Evolutionary conservation across 257 asterid species (phyloP).

Genomic region (Gentiana dahurica): DNA sequence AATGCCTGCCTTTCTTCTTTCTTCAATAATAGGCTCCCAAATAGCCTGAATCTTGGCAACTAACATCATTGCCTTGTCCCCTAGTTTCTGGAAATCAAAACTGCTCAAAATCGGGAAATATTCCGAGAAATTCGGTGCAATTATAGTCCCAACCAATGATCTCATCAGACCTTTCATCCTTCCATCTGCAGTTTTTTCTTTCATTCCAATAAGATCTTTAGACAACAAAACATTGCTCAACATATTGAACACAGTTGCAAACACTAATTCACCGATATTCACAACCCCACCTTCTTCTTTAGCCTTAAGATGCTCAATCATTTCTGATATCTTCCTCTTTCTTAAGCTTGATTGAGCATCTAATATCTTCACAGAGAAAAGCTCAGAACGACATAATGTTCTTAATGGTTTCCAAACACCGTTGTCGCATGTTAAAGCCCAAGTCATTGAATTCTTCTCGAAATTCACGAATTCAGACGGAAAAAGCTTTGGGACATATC

Average conservation of each 20-base stretch:
- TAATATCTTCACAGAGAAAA: conserved; percentile 23
- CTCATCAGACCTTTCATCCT: conserved; percentile 18
- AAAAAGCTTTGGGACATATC: conserved; percentile 18
- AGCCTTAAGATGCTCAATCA: conserved; percentile 26
- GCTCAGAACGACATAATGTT: conserved; percentile 21
- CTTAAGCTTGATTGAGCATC: conserved; percentile 17
- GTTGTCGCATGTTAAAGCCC: conserved; percentile 17
- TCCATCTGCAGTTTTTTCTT: conserved; percentile 12
- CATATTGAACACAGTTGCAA: background rate
- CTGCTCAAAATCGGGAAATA: conserved; percentile 22
- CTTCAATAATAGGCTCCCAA: conserved; percentile 21
- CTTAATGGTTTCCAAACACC: conserved; percentile 22
- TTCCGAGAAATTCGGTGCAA: conserved; percentile 27
- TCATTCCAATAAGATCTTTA: conserved; percentile 15
- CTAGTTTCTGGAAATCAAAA: conserved; percentile 35
- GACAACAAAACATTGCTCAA: conserved; percentile 26
- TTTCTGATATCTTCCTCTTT: conserved; percentile 19
- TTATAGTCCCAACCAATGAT: conserved; percentile 3
- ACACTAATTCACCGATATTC: conserved; percentile 18
- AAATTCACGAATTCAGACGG: conserved; percentile 14
- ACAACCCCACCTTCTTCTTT: conserved; percentile 17
- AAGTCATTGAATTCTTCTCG: conserved; percentile 17
- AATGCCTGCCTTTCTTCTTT: conserved; percentile 7
- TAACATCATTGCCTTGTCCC: conserved; percentile 7
- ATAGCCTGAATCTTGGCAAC: conserved; percentile 1